A percentile compares a stretch with the other conserved stretches of the same genome.
phyloP scores from a whole-genome alignment of 345 rosid species.

The Populus simonii region DNA sequence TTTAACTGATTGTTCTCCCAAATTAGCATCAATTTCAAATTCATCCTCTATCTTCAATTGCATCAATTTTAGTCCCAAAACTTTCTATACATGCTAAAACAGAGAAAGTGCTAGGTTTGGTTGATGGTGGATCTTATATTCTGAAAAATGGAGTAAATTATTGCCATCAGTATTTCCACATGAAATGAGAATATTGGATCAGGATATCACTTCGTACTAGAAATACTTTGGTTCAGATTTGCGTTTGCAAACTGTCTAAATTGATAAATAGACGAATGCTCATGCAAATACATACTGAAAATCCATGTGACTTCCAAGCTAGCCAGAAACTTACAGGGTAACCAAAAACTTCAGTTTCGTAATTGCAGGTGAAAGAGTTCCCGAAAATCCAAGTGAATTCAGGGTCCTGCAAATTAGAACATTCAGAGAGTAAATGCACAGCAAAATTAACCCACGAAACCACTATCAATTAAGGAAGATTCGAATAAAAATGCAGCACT shows the following conservation, averaged over 20 bases:
- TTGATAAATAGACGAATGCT: not conserved
- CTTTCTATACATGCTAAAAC: too few relatives aligned
- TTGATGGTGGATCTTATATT: too few relatives aligned
- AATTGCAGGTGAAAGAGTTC: constrained; percentile 71
- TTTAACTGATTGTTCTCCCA: too few relatives aligned
- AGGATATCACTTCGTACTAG: not conserved
- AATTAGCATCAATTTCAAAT: too few relatives aligned
- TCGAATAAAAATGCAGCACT: not conserved
- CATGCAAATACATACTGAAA: not conserved
- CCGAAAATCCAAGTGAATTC: constrained; percentile 70
- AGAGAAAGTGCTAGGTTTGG: too few relatives aligned
- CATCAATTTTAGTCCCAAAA: too few relatives aligned
- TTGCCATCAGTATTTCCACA: not conserved
- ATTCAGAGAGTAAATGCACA: constrained; percentile 4
- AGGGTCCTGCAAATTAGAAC: constrained; percentile 49
- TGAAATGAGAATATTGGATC: not conserved
- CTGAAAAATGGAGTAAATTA: not conserved
- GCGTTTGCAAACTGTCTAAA: not conserved
- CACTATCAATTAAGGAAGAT: too few relatives aligned
- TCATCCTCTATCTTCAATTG: too few relatives aligned
- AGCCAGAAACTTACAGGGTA: constrained; percentile 51
- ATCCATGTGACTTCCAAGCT: not conserved
- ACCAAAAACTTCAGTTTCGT: constrained; percentile 65
- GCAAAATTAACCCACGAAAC: constrained; percentile 5
- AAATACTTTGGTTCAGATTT: not conserved